These are phyloP conservation scores for Sclerotinia nivalis DNA, from an alignment of 2,329 filamentous ascomycete species.

Conservation along the genomic window DNA sequence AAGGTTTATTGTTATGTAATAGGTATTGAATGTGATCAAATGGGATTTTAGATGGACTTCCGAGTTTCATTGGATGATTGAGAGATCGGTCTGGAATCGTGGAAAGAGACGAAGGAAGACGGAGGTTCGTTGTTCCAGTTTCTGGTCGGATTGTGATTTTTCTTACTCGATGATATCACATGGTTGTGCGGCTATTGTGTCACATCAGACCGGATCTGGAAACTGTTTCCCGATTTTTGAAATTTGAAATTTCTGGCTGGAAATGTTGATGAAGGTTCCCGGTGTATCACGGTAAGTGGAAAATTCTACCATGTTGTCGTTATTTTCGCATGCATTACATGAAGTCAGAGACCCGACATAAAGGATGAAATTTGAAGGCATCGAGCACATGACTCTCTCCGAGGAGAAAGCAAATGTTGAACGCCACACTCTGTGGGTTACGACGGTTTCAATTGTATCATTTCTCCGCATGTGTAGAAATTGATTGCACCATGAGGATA, in stretches of 20 bases:
- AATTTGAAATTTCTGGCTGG: not conserved
- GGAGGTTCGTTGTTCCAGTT: slow-evolving; percentile 4
- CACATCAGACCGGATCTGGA: not conserved
- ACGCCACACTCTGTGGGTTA: slow-evolving; percentile 8
- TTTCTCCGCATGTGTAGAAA: slow-evolving; percentile 3
- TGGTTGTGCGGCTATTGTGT: not conserved
- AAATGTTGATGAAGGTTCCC: not conserved
- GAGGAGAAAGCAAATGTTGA: slow-evolving; percentile 17
- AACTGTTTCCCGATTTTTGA: not conserved
- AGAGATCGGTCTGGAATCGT: slow-evolving; percentile 6
- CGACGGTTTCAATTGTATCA: slow-evolving; percentile 11
- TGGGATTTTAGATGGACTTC: not conserved
- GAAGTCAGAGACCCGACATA: not conserved
- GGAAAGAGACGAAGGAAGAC: not conserved
- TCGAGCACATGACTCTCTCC: slow-evolving; percentile 15
- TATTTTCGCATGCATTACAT: not conserved
- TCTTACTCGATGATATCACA: slow-evolving; percentile 13
- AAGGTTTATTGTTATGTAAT: slow-evolving; percentile 13
- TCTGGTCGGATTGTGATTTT: not conserved
- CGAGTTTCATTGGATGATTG: slow-evolving; percentile 1
- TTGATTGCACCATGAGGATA: slow-evolving; percentile 6
- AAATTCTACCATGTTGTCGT: not conserved
- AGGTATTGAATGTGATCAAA: not conserved
- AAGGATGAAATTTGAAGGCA: not conserved
- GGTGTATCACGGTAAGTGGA: not conserved